These are phyloP conservation scores for Tolypocladium cylindrosporum DNA, from an alignment of 2,329 filamentous ascomycete genomes.

Conservation along the genomic window DNA sequence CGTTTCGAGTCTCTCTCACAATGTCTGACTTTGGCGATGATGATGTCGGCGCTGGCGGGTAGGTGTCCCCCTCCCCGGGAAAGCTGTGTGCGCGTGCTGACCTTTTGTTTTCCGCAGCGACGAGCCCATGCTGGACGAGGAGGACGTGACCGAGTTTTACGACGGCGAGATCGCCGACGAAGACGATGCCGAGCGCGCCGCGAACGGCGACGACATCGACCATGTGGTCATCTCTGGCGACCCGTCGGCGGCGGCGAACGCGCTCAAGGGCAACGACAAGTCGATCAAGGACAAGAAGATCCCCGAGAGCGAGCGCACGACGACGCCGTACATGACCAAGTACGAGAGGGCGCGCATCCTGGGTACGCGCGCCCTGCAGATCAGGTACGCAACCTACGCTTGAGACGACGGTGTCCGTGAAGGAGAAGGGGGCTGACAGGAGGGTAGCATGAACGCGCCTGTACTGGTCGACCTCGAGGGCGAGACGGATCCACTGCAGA, in stretches of 20 bases:
- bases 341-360: slow-evolving; percentile 92
- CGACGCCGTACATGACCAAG: slow-evolving; percentile 99
- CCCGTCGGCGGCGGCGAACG: slow-evolving; percentile 47
- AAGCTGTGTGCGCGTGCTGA: slow-evolving; percentile 14
- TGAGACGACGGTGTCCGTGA: neutral
- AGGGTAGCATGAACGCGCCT: slow-evolving; percentile 82
- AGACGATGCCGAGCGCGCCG: slow-evolving; percentile 39
- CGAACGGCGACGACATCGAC: slow-evolving; percentile 46
- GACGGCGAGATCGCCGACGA: slow-evolving; percentile 44
- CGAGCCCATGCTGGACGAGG: slow-evolving; percentile 64
- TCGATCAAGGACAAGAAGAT: slow-evolving; percentile 76
- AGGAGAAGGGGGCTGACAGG: neutral
- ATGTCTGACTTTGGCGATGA: slow-evolving; percentile 72
- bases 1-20: slow-evolving; percentile 6
- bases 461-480: slow-evolving; percentile 94
- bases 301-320: slow-evolving; percentile 74
- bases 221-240: slow-evolving; percentile 53
- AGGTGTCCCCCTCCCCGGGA: slow-evolving; percentile 19
- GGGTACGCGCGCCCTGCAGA: slow-evolving; percentile 87
- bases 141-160: slow-evolving; percentile 51
- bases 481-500: slow-evolving; percentile 94
- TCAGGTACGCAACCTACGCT: slow-evolving; percentile 56
- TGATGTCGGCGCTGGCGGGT: slow-evolving; percentile 48
- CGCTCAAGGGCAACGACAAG: slow-evolving; percentile 42
- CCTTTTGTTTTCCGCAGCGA: slow-evolving; percentile 35